Percentiles rank a stretch among this genome's conserved stretches.
phyloP scores from a whole-genome alignment of 129 eudicot species.

The Helianthus tuberosus region DNA sequence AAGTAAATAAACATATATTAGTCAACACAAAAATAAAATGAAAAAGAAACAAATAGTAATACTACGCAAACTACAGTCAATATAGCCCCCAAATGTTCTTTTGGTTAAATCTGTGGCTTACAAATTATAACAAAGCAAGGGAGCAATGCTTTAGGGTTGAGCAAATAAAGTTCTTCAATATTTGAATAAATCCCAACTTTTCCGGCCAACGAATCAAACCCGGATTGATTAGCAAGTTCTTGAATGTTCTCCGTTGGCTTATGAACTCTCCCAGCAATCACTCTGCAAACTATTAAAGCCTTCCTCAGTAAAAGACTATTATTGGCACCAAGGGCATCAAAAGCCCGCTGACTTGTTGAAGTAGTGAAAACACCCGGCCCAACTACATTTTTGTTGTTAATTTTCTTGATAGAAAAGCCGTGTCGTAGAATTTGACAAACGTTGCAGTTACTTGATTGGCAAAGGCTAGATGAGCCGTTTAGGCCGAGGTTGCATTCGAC shows the following conservation, averaged over 20 bases:
- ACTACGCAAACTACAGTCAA: neutral
- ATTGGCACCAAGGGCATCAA: conserved; percentile 52
- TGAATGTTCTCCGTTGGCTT: conserved; percentile 79
- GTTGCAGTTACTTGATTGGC: conserved; percentile 61
- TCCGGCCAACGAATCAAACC: conserved; percentile 96
- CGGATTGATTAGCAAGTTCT: conserved; percentile 78
- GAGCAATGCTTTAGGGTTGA: conserved; percentile 75
- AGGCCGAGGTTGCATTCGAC: conserved; percentile 72
- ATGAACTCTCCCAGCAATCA: conserved; percentile 93
- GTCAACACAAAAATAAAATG: neutral
- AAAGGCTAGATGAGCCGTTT: conserved; percentile 70
- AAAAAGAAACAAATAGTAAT: neutral
- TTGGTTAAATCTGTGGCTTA: conserved; percentile 44
- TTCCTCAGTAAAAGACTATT: conserved; percentile 40
- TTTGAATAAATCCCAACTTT: conserved; percentile 90
- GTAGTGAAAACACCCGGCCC: conserved; percentile 77
- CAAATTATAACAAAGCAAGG: conserved; percentile 93
- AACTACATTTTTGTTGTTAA: conserved; percentile 31
- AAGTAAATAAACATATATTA: neutral
- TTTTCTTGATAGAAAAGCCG: conserved; percentile 53
- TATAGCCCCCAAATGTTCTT: neutral
- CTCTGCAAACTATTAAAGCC: conserved; percentile 88
- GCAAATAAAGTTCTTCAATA: conserved; percentile 81
- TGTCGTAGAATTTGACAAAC: conserved; percentile 69
- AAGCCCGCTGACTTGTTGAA: conserved; percentile 77